Conservation (phyloP, 495 filamentous ascomycete genomes). For the Patellaria atrata region DNA sequence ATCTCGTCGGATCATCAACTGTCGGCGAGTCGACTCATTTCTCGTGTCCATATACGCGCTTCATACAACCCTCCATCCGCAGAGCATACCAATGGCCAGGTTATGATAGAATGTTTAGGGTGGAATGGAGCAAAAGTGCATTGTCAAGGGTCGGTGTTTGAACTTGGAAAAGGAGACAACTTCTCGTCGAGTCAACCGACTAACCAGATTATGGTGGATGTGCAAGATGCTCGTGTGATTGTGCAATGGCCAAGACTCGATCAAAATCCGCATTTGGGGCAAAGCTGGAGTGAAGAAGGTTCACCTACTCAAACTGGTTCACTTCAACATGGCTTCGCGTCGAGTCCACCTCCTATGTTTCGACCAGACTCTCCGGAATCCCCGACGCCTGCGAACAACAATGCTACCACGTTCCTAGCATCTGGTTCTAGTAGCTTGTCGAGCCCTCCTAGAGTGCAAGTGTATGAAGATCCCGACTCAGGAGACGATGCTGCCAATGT, state of each 20-base stretch:
- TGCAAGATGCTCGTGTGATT: conserved; percentile 80
- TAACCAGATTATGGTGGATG: conserved; percentile 89
- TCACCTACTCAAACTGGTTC: conserved; percentile 32
- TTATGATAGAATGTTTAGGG: conserved; percentile 79
- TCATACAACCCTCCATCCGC: conserved; percentile 54
- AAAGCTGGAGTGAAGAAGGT: conserved; percentile 48
- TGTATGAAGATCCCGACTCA: conserved; percentile 44
- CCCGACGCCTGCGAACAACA: conserved; percentile 9
- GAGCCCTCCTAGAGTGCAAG: conserved; percentile 34
- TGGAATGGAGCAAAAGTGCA: conserved; percentile 95
- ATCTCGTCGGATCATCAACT: conserved; percentile 85
- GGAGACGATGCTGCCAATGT: conserved; percentile 21
- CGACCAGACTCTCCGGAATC: conserved; percentile 24
- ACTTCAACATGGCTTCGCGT: conserved; percentile 28
- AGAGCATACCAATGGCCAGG: conserved; percentile 37
- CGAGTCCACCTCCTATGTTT: conserved; percentile 53
- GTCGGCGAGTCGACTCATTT: conserved; percentile 79
- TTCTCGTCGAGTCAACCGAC: conserved; percentile 84
- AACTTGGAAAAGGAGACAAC: conserved; percentile 72
- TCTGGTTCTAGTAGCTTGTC: conserved; percentile 29
- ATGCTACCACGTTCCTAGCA: conserved; percentile 33
- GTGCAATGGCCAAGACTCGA: conserved; percentile 71
- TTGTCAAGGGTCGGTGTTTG: conserved; percentile 77
- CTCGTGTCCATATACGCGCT: conserved; percentile 82
- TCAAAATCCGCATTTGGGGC: conserved; percentile 46